These are phyloP conservation scores for Cydonia oblonga DNA, from an alignment of 331 rosid genomes.

Conservation along the genomic window DNA sequence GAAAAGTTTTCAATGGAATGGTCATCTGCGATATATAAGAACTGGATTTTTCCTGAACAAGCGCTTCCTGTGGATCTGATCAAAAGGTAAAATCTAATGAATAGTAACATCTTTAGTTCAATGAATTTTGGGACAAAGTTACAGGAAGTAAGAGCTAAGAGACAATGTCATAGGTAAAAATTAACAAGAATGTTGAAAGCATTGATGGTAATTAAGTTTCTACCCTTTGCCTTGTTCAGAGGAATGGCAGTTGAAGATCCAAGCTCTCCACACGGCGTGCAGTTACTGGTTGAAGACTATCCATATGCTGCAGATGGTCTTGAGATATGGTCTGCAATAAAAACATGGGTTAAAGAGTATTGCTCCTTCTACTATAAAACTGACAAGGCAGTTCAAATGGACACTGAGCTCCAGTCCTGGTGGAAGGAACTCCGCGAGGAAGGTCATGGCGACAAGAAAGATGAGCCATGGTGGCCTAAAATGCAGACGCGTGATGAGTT, in stretches of 20 bases:
- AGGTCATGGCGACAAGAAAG: slow-evolving; percentile 34
- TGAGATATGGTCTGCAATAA: slow-evolving; percentile 30
- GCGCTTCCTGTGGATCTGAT: slow-evolving; percentile 29
- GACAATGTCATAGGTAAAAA: neutral
- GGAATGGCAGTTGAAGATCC: slow-evolving; percentile 28
- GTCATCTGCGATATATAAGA: slow-evolving; percentile 20
- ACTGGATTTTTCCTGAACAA: slow-evolving; percentile 24
- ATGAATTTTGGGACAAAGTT: too few species aligned
- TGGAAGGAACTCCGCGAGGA: slow-evolving; percentile 33
- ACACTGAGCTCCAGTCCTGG: slow-evolving; percentile 24
- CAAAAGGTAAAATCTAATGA: slow-evolving; percentile 15
- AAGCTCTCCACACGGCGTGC: slow-evolving; percentile 19
- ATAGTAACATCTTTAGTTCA: neutral
- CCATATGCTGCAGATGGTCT: slow-evolving; percentile 40
- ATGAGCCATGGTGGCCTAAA: slow-evolving; percentile 27
- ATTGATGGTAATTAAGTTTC: neutral
- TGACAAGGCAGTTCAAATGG: slow-evolving; percentile 11
- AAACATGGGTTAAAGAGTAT: slow-evolving; percentile 26
- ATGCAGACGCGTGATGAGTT: slow-evolving; percentile 3
- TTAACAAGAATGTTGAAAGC: neutral
- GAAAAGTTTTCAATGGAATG: slow-evolving; percentile 23
- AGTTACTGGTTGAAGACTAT: slow-evolving; percentile 22
- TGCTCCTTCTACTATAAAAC: slow-evolving; percentile 22
- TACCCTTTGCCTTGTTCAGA: slow-evolving; percentile 1
- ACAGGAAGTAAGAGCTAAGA: neutral